Percentiles rank a stretch among this genome's conserved stretches.
phyloP scores from a whole-genome alignment of 148 eudicot genomes.

The Cornus controversa region DNA sequence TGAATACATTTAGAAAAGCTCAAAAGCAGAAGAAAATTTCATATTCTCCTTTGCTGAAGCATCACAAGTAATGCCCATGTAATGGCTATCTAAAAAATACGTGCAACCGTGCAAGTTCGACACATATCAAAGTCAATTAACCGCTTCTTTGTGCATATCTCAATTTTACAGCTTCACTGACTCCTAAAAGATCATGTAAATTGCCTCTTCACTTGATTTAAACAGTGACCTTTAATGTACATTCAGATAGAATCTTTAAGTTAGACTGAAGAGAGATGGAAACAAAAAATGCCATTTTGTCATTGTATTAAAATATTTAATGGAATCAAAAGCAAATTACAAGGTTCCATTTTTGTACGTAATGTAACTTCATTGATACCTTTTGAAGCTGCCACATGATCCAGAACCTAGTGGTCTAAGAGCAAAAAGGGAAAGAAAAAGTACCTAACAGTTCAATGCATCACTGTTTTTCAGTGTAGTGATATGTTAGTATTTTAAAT shows the following conservation, averaged over 20 bases:
- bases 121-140: background rate
- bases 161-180: background rate
- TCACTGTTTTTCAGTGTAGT: background rate
- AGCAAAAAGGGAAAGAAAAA: background rate
- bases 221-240: background rate
- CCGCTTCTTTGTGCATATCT: background rate
- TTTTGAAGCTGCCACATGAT: background rate
- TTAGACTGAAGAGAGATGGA: background rate
- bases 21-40: background rate
- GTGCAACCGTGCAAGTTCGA: too few species aligned
- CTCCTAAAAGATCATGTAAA: background rate
- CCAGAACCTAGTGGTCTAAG: background rate
- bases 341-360: background rate
- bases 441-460: background rate
- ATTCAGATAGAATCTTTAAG: background rate
- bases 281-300: background rate
- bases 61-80: too few species aligned
- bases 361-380: background rate
- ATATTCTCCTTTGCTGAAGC: too few species aligned
- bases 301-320: background rate
- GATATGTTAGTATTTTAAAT: background rate
- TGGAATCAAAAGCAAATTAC: background rate
- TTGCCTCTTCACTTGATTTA: background rate
- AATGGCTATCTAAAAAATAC: too few species aligned
- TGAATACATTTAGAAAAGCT: background rate